Base-by-base conservation (phyloP, 306 rosid genomes). In the Rosa rugosa region DNA sequence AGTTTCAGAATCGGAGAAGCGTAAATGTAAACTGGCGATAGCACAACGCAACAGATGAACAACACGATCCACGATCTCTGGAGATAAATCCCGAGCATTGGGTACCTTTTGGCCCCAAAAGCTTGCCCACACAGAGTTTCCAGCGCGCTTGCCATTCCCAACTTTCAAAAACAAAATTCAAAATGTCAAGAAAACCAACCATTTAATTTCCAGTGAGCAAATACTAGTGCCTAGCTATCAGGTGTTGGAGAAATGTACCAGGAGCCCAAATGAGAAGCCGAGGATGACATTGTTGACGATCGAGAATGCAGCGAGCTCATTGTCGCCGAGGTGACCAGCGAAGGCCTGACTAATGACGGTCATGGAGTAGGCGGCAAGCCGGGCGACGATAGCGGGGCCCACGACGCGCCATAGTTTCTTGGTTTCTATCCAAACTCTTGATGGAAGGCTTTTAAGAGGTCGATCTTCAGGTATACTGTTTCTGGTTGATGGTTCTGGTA, bases 51-150 rank as follows among this genome's bases (percentile, higher is more conserved):
- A 7, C 81, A 59, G 6, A 72, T 8, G 25, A 82, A 76, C 56
- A 85, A 71, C 42, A 85, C 79, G 10, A 85, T 82, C 86, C 86
- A 85, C 18, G 88, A 85, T 49, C 86, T 67, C 56, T 85, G 88
- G 45, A 85, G 42, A 38, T 85, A 85, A 71, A 85, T 62, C 2
- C 84, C 83, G 75, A 85, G 11, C 84, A 82, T 82, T 59, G 31
- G 66, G 59, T 79, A 75, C 62, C 82, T 80, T 73, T 82, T 77
- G 18, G 89, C 86, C 17, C 86, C 89, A 47, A 67, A 85, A 34
- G 89, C 86, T 62, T 85, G 89, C 62, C 89, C 86, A 20, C 89
- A 82, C 25, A 82, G 75, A 17, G 86, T 85, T 73, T 85, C 89
- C 69, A 85, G 34, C 8, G 89, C 86, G 51, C 86, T 85, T 45